Evolutionary conservation across 768 basidiomycete species (phyloP).

Genomic region (Suillus paluster): DNA sequence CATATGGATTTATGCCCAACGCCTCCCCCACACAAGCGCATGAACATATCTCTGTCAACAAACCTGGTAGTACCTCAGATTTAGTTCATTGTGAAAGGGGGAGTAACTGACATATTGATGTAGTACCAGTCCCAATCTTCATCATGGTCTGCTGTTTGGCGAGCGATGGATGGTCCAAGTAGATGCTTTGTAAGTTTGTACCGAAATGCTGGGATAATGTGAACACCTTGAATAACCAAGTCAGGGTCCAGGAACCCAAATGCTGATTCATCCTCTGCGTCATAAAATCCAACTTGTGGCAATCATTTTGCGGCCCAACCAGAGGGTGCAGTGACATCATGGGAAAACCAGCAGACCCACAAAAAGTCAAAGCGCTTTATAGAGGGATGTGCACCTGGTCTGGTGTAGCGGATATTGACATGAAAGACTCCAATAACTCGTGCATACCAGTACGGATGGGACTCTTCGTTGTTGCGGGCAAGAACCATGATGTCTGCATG

Average conservation of each 20-base stretch:
- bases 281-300: conserved; percentile 44
- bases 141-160: conserved; percentile 13
- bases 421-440: too few species aligned
- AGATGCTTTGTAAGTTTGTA: conserved; percentile 18
- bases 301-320: too few species aligned
- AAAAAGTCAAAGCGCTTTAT: conserved; percentile 35
- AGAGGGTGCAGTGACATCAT: conserved; percentile 24
- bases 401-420: too few species aligned
- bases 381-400: too few species aligned
- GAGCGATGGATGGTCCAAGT: conserved; percentile 22
- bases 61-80: conserved; percentile 32
- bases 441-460: too few species aligned
- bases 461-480: too few species aligned
- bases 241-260: conserved; percentile 51
- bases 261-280: conserved; percentile 23
- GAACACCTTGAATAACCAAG: conserved; percentile 40
- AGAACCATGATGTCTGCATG: too few species aligned
- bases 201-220: conserved; percentile 46
- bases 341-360: conserved; percentile 45
- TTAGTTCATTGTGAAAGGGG: too few species aligned
- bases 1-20: conserved; percentile 30
- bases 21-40: conserved; percentile 35
- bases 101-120: too few species aligned
- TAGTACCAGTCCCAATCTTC: too few species aligned
- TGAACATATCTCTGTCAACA: conserved; percentile 46